Evolutionary conservation across 495 filamentous ascomycete genomes (phyloP), one percentile per base, ranked within the genome.

Genomic region (Ramalina intermedia): DNA sequence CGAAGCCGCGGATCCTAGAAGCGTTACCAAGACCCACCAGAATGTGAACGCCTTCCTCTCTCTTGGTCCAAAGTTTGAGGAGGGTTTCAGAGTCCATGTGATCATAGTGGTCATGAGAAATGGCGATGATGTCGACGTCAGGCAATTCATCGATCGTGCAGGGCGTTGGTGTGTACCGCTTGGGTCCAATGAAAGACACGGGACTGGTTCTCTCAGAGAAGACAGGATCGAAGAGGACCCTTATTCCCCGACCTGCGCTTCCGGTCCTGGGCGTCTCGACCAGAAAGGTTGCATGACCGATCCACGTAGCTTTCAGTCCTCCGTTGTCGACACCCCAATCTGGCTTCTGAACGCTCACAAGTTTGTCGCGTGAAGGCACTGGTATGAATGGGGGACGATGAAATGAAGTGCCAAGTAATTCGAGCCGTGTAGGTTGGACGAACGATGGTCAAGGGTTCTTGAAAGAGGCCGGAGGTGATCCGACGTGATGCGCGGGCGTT

Each of bases 401-500:
- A 35, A 52, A 45, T 29, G 20, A 53, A 39, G 57, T 48, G 1
- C 26, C 20, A 45, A 65, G 68, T 26, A 58, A 23, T 24, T 63
- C 50, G 2, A 58, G 20, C 11, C 41, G 43, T 0, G 60, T 58
- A 0, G 60, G 61, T 20, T 57, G 60, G 26, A 59, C 50, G 56
- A 63, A 71, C 23, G 71, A 75, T 0, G 71, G 69, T 74, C 74
- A 78, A 2, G 74, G 74, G 47, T 77, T 78, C 13, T 56, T 58
- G 53, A 78, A 78, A 38, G 64, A 66, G 1, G 60, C 63, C 24
- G 53, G 53, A 13, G 53, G 53, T 6, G 21, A 47, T n/a, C 50
- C 50, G 16, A 55, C 43, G 29, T 55, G 53, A 23, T 55, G 50
- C 6, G 49, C 14, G 5, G 41, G 33, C 8, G 27, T 29, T 9